A percentile compares a stretch with the other conserved stretches of the same genome.
These are phyloP conservation scores for Fagopyrum esculentum DNA, from an alignment of 148 eudicot genomes.

Conservation along the genomic window DNA sequence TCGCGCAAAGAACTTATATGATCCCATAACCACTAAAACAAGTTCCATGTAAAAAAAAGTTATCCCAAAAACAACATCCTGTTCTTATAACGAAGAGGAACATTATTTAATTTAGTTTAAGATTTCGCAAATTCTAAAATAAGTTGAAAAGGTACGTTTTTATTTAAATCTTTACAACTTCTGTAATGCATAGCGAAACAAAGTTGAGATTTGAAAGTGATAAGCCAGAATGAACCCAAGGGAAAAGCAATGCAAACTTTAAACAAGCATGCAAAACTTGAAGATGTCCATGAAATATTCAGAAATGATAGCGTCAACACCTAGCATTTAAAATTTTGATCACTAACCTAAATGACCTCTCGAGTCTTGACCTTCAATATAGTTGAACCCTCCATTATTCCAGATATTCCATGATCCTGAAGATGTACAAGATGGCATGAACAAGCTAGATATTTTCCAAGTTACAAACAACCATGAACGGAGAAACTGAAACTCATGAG, in stretches of 20 bases:
- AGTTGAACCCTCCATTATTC: constrained; percentile 7
- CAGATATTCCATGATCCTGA: constrained; percentile 15
- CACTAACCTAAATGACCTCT: neutral
- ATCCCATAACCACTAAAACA: neutral
- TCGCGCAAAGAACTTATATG: neutral
- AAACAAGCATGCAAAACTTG: neutral
- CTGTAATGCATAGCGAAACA: neutral
- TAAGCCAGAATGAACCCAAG: neutral
- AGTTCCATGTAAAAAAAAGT: neutral
- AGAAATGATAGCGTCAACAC: neutral
- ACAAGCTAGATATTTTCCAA: neutral
- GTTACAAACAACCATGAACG: neutral
- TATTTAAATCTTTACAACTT: neutral
- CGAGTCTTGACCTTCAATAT: neutral
- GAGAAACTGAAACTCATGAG: neutral
- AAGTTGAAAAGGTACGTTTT: neutral
- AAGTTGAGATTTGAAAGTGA: neutral
- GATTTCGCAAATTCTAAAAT: neutral
- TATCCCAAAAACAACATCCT: too few relatives aligned
- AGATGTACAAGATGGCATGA: constrained; percentile 1
- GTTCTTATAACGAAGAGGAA: neutral
- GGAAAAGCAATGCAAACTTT: neutral
- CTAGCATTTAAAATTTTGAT: neutral
- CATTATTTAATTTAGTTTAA: neutral
- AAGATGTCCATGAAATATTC: neutral